These are phyloP conservation scores for Aspergillus fischeri DNA, from an alignment of 2,329 filamentous ascomycete genomes.

Conservation along the genomic window DNA sequence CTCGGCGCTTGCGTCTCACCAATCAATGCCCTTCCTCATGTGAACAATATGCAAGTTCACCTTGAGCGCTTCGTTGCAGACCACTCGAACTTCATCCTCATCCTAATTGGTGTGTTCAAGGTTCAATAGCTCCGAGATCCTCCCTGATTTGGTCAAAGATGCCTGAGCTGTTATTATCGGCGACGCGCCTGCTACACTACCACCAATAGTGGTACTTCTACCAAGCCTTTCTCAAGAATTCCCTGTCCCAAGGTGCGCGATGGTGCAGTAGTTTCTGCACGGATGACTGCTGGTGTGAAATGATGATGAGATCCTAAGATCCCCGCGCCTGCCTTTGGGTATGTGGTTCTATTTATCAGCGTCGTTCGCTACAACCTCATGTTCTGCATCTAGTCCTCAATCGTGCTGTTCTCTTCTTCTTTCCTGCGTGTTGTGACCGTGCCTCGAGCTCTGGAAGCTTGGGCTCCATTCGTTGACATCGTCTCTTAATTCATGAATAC, in stretches of 20 bases:
- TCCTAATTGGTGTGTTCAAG: conserved; percentile 14
- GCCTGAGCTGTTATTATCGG: neutral
- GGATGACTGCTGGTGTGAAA: conserved; percentile 8
- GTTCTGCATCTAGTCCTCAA: conserved; percentile 18
- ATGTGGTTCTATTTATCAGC: conserved; percentile 27
- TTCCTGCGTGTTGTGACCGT: conserved; percentile 20
- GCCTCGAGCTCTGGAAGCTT: conserved; percentile 34
- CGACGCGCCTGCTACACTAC: conserved; percentile 16
- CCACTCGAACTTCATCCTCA: neutral
- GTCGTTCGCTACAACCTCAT: conserved; percentile 19
- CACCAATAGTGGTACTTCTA: conserved; percentile 16
- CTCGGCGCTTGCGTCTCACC: conserved; percentile 23
- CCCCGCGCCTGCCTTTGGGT: conserved; percentile 7
- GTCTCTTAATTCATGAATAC: conserved; percentile 13
- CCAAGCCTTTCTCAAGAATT: conserved; percentile 6
- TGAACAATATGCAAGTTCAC: conserved; percentile 5
- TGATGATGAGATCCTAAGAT: conserved; percentile 10
- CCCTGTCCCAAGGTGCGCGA: conserved; percentile 22
- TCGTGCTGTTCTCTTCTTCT: conserved; percentile 19
- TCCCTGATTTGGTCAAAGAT: neutral
- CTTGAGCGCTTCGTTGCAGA: conserved; percentile 21
- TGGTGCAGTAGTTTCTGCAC: conserved; percentile 33
- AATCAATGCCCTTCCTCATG: conserved; percentile 19
- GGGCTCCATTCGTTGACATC: conserved; percentile 22
- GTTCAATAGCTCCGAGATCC: neutral